Conservation (phyloP, 805 yeast species). For the Schizosaccharomyces osmophilus region DNA sequence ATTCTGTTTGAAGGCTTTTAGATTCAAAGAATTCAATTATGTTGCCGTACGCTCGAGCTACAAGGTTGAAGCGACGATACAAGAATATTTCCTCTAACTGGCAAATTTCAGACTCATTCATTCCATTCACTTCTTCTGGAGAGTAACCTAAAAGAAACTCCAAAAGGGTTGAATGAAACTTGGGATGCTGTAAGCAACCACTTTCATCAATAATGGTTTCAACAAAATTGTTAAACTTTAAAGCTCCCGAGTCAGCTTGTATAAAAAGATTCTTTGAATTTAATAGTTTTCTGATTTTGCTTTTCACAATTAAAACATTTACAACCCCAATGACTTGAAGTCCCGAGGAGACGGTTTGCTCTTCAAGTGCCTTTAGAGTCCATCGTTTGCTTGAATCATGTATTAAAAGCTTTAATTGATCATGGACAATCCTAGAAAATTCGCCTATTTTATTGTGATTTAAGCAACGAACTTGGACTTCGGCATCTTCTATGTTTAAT, state of each 20-base stretch:
- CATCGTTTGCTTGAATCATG: too few species aligned
- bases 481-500: background rate
- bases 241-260: background rate
- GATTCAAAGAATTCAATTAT: background rate
- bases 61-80: background rate
- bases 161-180: background rate
- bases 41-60: background rate
- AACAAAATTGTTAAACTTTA: background rate
- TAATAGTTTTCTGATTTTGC: background rate
- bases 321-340: background rate
- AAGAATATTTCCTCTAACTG: background rate
- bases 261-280: background rate
- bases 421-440: background rate
- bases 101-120: background rate
- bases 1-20: too few species aligned
- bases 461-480: background rate
- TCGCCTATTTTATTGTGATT: background rate
- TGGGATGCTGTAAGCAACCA: background rate
- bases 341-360: background rate
- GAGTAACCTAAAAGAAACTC: background rate
- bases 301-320: background rate
- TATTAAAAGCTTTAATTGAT: background rate
- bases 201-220: background rate
- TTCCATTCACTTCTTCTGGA: background rate
- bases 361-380: background rate